Conservation (phyloP, 108 stramenopile genomes). For the Skeletonema potamos region DNA sequence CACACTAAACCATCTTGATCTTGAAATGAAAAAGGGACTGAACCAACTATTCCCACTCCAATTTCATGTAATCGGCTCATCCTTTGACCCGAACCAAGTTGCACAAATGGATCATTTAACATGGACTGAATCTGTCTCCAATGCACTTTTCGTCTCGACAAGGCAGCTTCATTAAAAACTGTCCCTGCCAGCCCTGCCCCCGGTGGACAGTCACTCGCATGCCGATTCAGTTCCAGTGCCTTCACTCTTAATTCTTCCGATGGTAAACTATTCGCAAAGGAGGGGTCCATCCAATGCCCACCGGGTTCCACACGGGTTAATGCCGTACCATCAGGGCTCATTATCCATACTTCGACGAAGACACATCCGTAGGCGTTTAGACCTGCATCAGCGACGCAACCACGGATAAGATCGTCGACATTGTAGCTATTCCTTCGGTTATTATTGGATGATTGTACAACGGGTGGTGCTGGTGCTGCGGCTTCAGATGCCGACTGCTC, state of each 20-base stretch:
- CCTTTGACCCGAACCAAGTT: slow-evolving; percentile 24
- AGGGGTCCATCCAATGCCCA: slow-evolving; percentile 37
- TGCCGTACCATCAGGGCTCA: slow-evolving; percentile 19
- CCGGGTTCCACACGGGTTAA: slow-evolving; percentile 33
- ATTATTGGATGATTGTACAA: neutral
- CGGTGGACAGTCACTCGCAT: slow-evolving; percentile 13
- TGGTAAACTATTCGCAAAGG: neutral
- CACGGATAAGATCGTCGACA: slow-evolving; percentile 20
- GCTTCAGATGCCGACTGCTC: neutral
- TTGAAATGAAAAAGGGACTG: slow-evolving; percentile 26
- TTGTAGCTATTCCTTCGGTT: too few relatives aligned
- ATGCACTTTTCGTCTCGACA: neutral
- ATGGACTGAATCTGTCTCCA: slow-evolving; percentile 34
- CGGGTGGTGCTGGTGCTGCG: neutral
- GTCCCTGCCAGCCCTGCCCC: slow-evolving; percentile 27
- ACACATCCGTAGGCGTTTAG: slow-evolving; percentile 48
- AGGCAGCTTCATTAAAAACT: neutral
- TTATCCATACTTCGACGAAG: slow-evolving; percentile 55
- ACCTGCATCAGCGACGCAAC: slow-evolving; percentile 41
- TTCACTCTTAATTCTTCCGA: neutral
- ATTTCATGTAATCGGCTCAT: slow-evolving; percentile 12
- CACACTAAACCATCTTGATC: slow-evolving; percentile 25
- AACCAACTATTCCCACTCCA: slow-evolving; percentile 37
- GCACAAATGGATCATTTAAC: slow-evolving; percentile 41
- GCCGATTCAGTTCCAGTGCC: neutral